Percentiles rank a stretch among this genome's conserved stretches.
Evolutionary conservation across 2,329 filamentous ascomycete genomes (phyloP).

Genomic region (Blastomyces silverae): DNA sequence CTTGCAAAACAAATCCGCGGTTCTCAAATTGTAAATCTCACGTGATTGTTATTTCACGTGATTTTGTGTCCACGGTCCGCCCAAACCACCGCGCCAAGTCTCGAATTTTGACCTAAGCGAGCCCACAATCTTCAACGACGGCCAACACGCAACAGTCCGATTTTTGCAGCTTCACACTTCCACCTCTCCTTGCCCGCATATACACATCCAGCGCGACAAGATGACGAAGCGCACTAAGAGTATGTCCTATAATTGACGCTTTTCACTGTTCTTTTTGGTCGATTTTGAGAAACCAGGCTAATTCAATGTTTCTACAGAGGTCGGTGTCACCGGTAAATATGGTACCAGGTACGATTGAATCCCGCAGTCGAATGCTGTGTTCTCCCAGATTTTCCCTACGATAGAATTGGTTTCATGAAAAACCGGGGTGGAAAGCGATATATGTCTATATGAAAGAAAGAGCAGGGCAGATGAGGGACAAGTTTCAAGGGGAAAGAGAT

Average conservation of each 20-base stretch:
- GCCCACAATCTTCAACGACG: conserved; percentile 19
- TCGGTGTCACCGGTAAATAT: conserved; percentile 98
- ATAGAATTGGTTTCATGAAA: neutral
- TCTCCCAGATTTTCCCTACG: neutral
- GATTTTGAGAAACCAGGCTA: conserved; percentile 24
- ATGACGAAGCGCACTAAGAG: conserved; percentile 95
- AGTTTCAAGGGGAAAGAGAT: neutral
- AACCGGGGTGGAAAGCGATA: conserved; percentile 18
- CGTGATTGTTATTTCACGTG: neutral
- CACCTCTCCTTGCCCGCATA: conserved; percentile 17
- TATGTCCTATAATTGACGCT: conserved; percentile 28
- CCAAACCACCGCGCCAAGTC: conserved; percentile 15
- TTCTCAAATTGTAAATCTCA: neutral
- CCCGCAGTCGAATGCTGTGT: conserved; percentile 4
- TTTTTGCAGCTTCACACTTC: conserved; percentile 20
- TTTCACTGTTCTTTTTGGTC: conserved; percentile 13
- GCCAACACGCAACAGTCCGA: conserved; percentile 6
- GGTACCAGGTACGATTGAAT: conserved; percentile 71
- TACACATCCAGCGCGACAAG: conserved; percentile 46
- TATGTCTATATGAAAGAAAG: conserved; percentile 14
- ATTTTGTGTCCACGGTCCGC: neutral
- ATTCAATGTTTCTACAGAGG: conserved; percentile 49
- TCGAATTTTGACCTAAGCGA: conserved; percentile 21
- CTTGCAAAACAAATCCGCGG: too few relatives aligned
- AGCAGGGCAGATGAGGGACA: conserved; percentile 7